A percentile compares a stretch with the other conserved stretches of the same genome.
Evolutionary conservation across 495 filamentous ascomycete genomes (phyloP).

Genomic region (Pyrenula massariospora): DNA sequence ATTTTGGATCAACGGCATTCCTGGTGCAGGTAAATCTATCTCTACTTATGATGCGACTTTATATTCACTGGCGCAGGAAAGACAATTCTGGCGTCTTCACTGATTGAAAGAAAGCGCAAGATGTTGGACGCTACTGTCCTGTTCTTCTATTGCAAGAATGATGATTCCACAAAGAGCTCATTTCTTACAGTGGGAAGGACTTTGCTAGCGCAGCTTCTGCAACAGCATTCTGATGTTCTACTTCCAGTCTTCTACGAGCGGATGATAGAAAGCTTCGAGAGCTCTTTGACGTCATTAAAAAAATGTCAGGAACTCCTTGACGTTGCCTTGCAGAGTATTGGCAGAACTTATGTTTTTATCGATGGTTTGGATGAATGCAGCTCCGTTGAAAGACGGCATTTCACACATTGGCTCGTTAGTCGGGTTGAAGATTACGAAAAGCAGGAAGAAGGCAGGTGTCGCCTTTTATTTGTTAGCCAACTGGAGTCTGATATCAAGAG

Average conservation of each 20-base stretch:
- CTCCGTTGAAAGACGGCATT: background rate
- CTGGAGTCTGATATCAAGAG: background rate
- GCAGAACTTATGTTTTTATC: background rate
- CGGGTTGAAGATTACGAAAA: slow-evolving; percentile 12
- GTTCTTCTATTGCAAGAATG: slow-evolving; percentile 19
- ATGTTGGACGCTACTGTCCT: slow-evolving; percentile 16
- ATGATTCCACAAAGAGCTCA: slow-evolving; percentile 5
- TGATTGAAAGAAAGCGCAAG: slow-evolving; percentile 16
- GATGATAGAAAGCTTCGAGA: slow-evolving; percentile 10
- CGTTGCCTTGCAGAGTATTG: background rate
- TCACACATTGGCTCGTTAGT: slow-evolving; percentile 6
- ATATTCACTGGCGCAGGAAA: slow-evolving; percentile 21
- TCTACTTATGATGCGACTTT: slow-evolving; percentile 16
- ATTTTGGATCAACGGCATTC: slow-evolving; percentile 30
- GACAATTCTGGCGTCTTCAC: slow-evolving; percentile 29
- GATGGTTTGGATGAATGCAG: background rate
- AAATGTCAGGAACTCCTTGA: slow-evolving; percentile 7
- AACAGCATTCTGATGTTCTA: slow-evolving; percentile 16
- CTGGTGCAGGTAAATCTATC: slow-evolving; percentile 30
- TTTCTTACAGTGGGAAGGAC: slow-evolving; percentile 17
- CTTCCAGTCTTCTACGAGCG: slow-evolving; percentile 18
- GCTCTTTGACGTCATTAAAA: slow-evolving; percentile 12
- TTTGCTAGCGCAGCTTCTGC: slow-evolving; percentile 24
- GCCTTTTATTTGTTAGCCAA: background rate
- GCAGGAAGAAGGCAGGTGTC: slow-evolving; percentile 13